Evolutionary conservation across 1,139 yeast species (phyloP).

Genomic region (Geotrichum australiense): DNA sequence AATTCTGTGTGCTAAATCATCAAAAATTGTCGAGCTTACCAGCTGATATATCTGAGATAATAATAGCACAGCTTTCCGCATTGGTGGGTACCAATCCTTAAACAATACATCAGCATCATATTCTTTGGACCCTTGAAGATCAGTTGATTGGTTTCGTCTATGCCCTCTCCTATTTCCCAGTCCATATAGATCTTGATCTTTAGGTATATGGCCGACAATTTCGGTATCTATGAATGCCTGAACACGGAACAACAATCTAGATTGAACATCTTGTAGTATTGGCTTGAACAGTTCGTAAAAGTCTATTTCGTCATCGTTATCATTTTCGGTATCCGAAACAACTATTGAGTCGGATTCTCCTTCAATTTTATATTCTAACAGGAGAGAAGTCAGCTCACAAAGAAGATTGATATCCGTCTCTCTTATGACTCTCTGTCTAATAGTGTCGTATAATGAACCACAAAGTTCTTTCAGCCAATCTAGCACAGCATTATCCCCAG

Average conservation of each 20-base stretch:
- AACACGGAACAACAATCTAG: slow-evolving; percentile 69
- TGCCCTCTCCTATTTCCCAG: slow-evolving; percentile 43
- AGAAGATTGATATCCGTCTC: slow-evolving; percentile 60
- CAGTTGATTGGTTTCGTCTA: slow-evolving; percentile 8
- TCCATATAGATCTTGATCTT: slow-evolving; percentile 52
- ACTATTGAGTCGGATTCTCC: slow-evolving; percentile 30
- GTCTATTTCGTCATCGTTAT: slow-evolving; percentile 33
- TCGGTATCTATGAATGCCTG: slow-evolving; percentile 66
- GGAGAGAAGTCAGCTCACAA: slow-evolving; percentile 67
- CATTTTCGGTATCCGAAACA: slow-evolving; percentile 2
- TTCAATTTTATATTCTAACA: slow-evolving; percentile 64
- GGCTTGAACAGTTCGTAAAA: slow-evolving; percentile 62
- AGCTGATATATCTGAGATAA: slow-evolving; percentile 75
- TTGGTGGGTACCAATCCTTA: slow-evolving; percentile 62
- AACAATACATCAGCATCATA: slow-evolving; percentile 35
- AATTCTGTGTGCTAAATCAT: slow-evolving; percentile 81
- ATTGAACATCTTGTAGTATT: slow-evolving; percentile 67
- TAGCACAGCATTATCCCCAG: slow-evolving; percentile 35
- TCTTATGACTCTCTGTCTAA: slow-evolving; percentile 58
- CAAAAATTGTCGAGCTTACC: slow-evolving; percentile 67
- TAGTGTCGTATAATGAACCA: slow-evolving; percentile 69
- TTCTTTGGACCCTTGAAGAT: slow-evolving; percentile 14
- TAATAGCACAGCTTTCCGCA: slow-evolving; percentile 61
- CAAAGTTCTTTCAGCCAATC: slow-evolving; percentile 55
- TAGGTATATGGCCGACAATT: slow-evolving; percentile 59